Conservation (phyloP, 176 grass and related monocot species). For the barley (Hordeum vulgare) region DNA sequence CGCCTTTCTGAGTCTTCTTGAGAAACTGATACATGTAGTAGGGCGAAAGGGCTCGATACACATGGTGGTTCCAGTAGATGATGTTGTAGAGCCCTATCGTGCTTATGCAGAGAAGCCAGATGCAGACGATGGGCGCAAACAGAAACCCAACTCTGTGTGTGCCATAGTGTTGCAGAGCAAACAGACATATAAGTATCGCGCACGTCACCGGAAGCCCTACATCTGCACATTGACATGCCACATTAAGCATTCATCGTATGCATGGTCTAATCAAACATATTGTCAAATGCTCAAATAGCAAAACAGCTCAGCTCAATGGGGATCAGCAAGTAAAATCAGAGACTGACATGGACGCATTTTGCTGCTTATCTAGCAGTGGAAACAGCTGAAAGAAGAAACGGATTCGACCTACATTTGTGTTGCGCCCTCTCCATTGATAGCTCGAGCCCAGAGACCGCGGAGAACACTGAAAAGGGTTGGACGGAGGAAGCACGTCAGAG, state of each 20-base stretch:
- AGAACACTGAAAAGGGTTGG: slow-evolving; percentile 61
- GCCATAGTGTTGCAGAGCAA: slow-evolving; percentile 92
- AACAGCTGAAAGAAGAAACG: neutral
- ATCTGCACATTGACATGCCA: slow-evolving; percentile 49
- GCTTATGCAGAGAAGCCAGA: slow-evolving; percentile 96
- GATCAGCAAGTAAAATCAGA: neutral
- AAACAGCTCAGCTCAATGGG: neutral
- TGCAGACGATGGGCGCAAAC: slow-evolving; percentile 76
- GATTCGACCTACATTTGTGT: slow-evolving; percentile 73
- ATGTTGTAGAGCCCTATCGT: slow-evolving; percentile 87
- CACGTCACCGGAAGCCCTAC: slow-evolving; percentile 83
- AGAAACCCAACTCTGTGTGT: slow-evolving; percentile 84
- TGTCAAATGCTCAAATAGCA: neutral
- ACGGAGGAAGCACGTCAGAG: too few species aligned
- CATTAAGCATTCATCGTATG: neutral
- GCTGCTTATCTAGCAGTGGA: neutral
- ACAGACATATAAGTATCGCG: slow-evolving; percentile 74
- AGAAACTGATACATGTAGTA: slow-evolving; percentile 94
- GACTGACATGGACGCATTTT: neutral
- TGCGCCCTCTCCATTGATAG: slow-evolving; percentile 69
- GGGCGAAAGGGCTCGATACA: slow-evolving; percentile 83
- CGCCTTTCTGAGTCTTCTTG: slow-evolving; percentile 74
- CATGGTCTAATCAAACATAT: slow-evolving; percentile 6
- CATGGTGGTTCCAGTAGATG: slow-evolving; percentile 67
- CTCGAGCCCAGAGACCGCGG: slow-evolving; percentile 90